Evolutionary conservation across 2,329 filamentous ascomycete genomes (phyloP).

Genomic region (Colletotrichum lindemuthianum): DNA sequence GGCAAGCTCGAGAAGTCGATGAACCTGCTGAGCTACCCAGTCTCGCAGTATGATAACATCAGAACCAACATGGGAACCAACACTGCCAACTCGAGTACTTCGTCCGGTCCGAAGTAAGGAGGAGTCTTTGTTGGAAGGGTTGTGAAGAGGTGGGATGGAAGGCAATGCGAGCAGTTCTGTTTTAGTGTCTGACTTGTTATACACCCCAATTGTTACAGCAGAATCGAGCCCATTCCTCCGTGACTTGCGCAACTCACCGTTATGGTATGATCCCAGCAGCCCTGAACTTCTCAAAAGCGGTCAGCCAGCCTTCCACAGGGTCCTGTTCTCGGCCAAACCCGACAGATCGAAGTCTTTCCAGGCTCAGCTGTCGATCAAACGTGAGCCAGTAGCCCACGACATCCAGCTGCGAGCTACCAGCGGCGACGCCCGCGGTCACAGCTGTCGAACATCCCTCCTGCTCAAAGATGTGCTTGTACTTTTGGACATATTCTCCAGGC

Average conservation of each 20-base stretch:
- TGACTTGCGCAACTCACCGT: background rate
- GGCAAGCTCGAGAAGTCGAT: slow-evolving; percentile 12
- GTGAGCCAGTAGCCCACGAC: slow-evolving; percentile 57
- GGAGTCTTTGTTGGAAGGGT: background rate
- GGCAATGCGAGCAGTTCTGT: too few species aligned
- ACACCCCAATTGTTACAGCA: too few species aligned
- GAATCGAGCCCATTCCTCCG: too few species aligned
- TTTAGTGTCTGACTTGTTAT: too few species aligned
- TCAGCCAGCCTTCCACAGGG: slow-evolving; percentile 52
- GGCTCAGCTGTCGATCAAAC: slow-evolving; percentile 58
- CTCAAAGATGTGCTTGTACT: slow-evolving; percentile 44
- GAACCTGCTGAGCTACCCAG: slow-evolving; percentile 23
- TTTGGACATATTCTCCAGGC: slow-evolving; percentile 46
- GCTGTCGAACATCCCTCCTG: slow-evolving; percentile 41
- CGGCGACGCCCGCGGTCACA: slow-evolving; percentile 46
- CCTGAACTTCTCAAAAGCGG: slow-evolving; percentile 54
- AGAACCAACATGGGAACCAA: slow-evolving; percentile 16
- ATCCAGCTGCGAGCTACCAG: slow-evolving; percentile 51
- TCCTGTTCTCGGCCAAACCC: slow-evolving; percentile 52
- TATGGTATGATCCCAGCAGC: slow-evolving; percentile 51
- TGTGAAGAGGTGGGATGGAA: background rate
- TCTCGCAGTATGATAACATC: slow-evolving; percentile 27
- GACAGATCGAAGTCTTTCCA: slow-evolving; percentile 49
- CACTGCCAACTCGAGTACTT: background rate
- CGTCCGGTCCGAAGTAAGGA: background rate